Evolutionary conservation across 129 eudicot genomes (phyloP).

Genomic region (Flaveria brownii): DNA sequence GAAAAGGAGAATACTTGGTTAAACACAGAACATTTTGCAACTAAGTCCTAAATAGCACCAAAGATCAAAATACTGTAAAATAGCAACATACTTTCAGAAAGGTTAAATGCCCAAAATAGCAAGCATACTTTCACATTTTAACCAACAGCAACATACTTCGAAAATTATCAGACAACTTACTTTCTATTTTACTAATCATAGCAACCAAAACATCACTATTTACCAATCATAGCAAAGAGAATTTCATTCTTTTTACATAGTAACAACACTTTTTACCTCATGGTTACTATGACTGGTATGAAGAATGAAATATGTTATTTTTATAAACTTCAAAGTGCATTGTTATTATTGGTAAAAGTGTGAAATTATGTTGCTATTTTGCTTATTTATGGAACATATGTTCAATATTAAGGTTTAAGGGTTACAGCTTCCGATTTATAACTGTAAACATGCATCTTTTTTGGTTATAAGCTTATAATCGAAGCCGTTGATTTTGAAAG

Average conservation of each 20-base stretch:
- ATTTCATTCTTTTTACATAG: background rate
- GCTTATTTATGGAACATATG: background rate
- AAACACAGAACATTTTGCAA: background rate
- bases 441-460: background rate
- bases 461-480: background rate
- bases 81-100: background rate
- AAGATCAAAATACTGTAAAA: background rate
- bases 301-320: background rate
- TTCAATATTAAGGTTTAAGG: background rate
- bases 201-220: background rate
- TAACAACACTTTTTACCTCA: background rate
- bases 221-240: background rate
- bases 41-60: background rate
- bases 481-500: background rate
- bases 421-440: background rate
- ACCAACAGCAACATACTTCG: background rate
- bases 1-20: conserved; percentile 30
- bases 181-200: background rate
- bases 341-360: background rate
- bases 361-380: background rate
- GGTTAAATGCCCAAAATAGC: conserved; percentile 10
- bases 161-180: background rate
- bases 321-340: background rate
- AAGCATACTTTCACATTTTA: background rate
- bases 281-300: background rate